Evolutionary conservation across 495 filamentous ascomycete genomes (phyloP).

Genomic region (Penicillium angulare): DNA sequence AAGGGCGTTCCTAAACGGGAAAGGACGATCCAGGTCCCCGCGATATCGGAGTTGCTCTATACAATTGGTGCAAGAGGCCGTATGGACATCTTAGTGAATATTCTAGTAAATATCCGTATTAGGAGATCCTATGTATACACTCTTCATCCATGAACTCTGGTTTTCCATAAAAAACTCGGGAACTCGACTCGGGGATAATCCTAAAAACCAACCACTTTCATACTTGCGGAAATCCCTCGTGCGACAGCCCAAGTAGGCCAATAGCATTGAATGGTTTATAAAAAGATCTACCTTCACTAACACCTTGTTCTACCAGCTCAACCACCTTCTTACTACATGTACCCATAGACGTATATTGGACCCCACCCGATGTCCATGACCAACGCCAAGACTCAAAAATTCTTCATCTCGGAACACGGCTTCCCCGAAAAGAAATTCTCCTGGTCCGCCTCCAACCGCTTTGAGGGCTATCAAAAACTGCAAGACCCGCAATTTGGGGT

Average conservation of each 20-base stretch:
- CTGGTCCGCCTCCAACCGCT: background rate
- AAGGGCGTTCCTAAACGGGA: background rate
- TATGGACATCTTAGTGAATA: background rate
- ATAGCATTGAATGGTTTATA: too few relatives aligned
- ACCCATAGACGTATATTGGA: background rate
- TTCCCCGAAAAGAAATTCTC: background rate
- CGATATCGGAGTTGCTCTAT: slow-evolving; percentile 9
- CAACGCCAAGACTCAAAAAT: background rate
- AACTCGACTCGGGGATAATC: too few relatives aligned
- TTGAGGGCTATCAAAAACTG: background rate
- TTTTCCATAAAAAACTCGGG: too few relatives aligned
- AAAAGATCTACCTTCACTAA: too few relatives aligned
- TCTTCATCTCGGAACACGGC: background rate
- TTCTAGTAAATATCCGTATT: background rate
- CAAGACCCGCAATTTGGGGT: background rate
- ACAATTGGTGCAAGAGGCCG: background rate
- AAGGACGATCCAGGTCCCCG: slow-evolving; percentile 1
- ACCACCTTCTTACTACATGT: background rate
- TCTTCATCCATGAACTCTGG: too few relatives aligned
- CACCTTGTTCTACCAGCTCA: background rate
- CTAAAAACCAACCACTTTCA: too few relatives aligned
- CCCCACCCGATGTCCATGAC: background rate
- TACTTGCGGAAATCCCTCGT: too few relatives aligned
- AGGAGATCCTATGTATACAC: background rate
- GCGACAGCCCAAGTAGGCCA: too few relatives aligned